Percentiles rank a stretch among this genome's conserved stretches.
phyloP scores from a whole-genome alignment of 106 monocot genomes.

The Dactylorhiza incarnata region DNA sequence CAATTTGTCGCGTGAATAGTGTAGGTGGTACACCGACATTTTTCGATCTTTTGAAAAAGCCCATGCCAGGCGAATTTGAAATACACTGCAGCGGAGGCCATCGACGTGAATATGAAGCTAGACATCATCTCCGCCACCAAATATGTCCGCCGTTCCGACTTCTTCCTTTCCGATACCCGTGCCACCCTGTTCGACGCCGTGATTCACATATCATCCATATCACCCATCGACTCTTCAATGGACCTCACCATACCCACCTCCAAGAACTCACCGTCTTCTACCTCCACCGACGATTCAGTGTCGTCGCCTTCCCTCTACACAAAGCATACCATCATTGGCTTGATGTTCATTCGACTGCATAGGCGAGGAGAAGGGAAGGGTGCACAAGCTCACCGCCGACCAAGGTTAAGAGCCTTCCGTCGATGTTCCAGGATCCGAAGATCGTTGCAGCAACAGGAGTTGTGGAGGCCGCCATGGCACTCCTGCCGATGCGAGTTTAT shows the following conservation, averaged over 20 bases:
- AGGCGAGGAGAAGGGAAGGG: neutral
- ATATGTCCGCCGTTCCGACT: constrained; percentile 52
- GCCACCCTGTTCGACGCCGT: neutral
- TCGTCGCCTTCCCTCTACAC: neutral
- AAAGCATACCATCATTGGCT: neutral
- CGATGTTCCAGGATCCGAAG: neutral
- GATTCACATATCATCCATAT: too few species aligned
- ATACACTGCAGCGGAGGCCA: constrained; percentile 82
- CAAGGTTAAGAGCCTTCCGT: neutral
- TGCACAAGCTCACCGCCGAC: neutral
- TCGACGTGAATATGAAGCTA: constrained; percentile 76
- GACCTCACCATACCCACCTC: too few species aligned
- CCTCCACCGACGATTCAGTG: neutral
- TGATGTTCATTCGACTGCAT: neutral
- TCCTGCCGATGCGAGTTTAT: neutral
- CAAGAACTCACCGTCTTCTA: neutral
- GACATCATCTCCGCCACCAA: constrained; percentile 75
- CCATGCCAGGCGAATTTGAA: constrained; percentile 67
- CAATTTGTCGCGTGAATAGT: too few species aligned
- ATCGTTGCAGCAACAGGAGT: neutral
- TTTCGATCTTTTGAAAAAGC: too few species aligned
- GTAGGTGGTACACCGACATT: too few species aligned
- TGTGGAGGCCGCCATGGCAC: neutral
- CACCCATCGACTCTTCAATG: too few species aligned
- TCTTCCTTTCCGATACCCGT: constrained; percentile 47